Base-by-base conservation (phyloP, 163 green algal genomes). In the Scenedesmus sp. region DNA sequence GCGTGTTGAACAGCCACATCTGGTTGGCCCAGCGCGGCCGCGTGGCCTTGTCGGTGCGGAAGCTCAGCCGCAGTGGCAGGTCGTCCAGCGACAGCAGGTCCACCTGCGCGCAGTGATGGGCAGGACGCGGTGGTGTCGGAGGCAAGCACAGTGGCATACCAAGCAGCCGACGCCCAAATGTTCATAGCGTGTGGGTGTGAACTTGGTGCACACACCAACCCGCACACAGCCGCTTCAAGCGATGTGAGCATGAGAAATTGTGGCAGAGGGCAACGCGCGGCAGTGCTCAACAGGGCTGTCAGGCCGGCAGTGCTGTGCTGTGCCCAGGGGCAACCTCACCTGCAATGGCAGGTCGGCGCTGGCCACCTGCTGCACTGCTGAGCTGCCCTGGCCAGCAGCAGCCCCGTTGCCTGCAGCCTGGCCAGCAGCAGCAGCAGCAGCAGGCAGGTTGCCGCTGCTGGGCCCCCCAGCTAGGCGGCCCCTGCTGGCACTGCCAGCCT, bases 21-120 rank as follows among this genome's bases (percentile, higher is more conserved):
- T 91, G 89, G 73, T 93, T 73, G 26, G 92, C 91, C 74, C 91
- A 94, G 77, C 94, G 86, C 1, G 95, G 94, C 0, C 95, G 90
- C 23, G 12, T 57, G 18, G n/a, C 20, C 9, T 92, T 82, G 15
- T 95, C 94, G 9, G 93, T 87, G 88, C 92, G 93, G 93, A 96
- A 96, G 66, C 70, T 94, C n/a, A 96, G 34, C 2, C 90, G 89
- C 86, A 96, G 82, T 2, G 82, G 59, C 16, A 96, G 23, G 59
- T 95, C 93, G 74, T 94, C 93, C 66, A 97, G 66, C 56, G 90
- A 90, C 66, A 97, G 82, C 67, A 97, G 79, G 62, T 94, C 93
- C 8, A 97, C 79, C 54, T 89, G 52, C 77, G 94, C 23, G 10
- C 84, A 90, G 60, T 5, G 60, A 94, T 46, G 1, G 52, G 84